Percentiles rank a stretch among this genome's conserved stretches.
Conservation (phyloP, 2,329 filamentous ascomycete species). For the Trichoderma guizhouense region DNA sequence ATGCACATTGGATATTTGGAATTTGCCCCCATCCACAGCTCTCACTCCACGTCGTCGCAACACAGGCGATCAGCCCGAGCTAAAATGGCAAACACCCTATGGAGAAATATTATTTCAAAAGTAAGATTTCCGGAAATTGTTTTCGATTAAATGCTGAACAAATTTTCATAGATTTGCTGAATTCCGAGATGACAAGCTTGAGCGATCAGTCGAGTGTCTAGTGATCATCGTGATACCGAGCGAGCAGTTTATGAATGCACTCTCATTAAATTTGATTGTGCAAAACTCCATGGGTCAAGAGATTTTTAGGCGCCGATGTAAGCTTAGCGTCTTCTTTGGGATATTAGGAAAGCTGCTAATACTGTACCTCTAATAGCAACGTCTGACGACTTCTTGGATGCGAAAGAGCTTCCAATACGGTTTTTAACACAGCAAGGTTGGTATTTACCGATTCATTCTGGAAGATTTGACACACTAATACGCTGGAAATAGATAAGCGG, state of each 20-base stretch:
- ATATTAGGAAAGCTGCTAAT: neutral
- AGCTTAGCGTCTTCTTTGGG: neutral
- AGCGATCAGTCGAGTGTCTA: neutral
- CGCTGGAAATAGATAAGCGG: neutral
- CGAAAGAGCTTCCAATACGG: neutral
- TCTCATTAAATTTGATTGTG: neutral
- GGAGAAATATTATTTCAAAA: neutral
- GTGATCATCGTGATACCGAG: neutral
- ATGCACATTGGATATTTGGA: neutral
- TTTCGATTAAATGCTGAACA: rapidly evolving
- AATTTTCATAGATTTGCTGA: neutral
- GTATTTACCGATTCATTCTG: rapidly evolving
- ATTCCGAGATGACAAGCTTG: neutral
- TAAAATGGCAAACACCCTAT: neutral
- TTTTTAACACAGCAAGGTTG: neutral
- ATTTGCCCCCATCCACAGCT: neutral
- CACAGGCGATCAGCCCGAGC: neutral
- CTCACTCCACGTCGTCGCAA: neutral
- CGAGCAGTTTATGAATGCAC: neutral
- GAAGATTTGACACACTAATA: neutral
- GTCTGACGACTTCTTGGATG: neutral
- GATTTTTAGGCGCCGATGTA: neutral
- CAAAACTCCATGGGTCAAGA: neutral
- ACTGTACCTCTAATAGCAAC: neutral
- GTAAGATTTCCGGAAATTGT: rapidly evolving